Conservation (phyloP, 176 grass and related monocot species). For the Musa itinerans region DNA sequence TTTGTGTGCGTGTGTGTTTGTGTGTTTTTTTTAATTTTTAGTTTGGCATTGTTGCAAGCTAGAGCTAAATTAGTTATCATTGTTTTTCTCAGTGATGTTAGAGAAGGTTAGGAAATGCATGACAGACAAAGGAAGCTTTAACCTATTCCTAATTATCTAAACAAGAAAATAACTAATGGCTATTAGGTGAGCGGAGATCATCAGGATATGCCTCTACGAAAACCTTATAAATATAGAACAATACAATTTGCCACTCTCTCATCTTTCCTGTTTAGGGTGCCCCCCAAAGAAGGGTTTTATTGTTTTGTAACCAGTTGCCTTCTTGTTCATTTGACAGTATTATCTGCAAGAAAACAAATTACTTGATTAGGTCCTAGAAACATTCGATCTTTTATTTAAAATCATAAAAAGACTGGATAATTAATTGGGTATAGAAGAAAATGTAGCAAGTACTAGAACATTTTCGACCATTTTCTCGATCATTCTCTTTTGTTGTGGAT, state of each 20-base stretch:
- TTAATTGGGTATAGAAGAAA: neutral
- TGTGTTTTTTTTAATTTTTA: too few relatives aligned
- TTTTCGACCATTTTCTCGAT: neutral
- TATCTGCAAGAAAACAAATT: neutral
- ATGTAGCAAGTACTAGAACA: neutral
- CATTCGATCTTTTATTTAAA: neutral
- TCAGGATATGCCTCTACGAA: neutral
- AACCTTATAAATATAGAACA: neutral
- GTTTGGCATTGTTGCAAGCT: too few relatives aligned
- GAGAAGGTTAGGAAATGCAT: too few relatives aligned
- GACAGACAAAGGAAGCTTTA: too few relatives aligned
- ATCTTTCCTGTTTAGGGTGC: neutral
- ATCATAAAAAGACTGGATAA: neutral
- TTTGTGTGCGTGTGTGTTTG: too few relatives aligned
- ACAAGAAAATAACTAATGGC: neutral
- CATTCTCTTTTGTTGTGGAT: neutral
- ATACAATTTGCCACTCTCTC: neutral
- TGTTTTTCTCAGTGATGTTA: too few relatives aligned
- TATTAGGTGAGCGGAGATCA: neutral
- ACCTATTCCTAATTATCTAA: too few relatives aligned
- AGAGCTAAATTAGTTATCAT: too few relatives aligned
- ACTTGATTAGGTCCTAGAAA: neutral
- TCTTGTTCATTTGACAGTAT: too few relatives aligned
- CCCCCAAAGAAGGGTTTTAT: too few relatives aligned
- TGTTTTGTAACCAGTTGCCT: too few relatives aligned